phyloP scores from a whole-genome alignment of 306 rosid species.

The Mucuna pruriens region DNA sequence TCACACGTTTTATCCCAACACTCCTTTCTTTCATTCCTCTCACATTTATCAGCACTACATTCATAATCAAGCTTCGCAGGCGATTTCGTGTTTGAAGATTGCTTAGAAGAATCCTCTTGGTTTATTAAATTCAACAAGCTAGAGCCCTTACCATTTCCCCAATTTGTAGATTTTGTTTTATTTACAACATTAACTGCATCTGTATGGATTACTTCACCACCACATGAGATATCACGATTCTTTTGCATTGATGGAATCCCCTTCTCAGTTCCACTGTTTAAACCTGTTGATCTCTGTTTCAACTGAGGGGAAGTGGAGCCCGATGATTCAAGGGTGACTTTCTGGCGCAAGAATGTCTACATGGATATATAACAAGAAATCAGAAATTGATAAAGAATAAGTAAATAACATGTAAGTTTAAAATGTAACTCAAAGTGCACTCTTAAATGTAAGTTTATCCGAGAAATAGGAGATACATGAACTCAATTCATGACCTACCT shows the following conservation, averaged over 20 bases:
- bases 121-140: slow-evolving; percentile 49
- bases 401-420: slow-evolving; percentile 19
- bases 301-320: slow-evolving; percentile 44
- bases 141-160: slow-evolving; percentile 45
- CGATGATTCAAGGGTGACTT: slow-evolving; percentile 72
- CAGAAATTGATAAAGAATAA: slow-evolving; percentile 33
- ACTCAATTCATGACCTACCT: slow-evolving; percentile 18
- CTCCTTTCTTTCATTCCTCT: slow-evolving; percentile 54
- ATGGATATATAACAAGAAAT: slow-evolving; percentile 27
- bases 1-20: slow-evolving; percentile 57
- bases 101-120: slow-evolving; percentile 48
- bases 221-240: slow-evolving; percentile 18
- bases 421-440: neutral
- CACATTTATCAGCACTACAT: slow-evolving; percentile 30
- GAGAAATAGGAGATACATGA: neutral
- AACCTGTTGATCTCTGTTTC: slow-evolving; percentile 52
- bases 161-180: slow-evolving; percentile 41
- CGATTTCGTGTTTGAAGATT: slow-evolving; percentile 41
- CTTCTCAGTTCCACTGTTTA: slow-evolving; percentile 38
- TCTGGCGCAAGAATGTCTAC: slow-evolving; percentile 97
- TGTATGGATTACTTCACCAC: slow-evolving; percentile 45
- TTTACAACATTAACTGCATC: slow-evolving; percentile 44
- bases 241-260: slow-evolving; percentile 36
- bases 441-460: neutral
- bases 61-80: slow-evolving; percentile 41